Base-by-base conservation (phyloP, 768 basidiomycete genomes). In the Lentinula aciculospora region DNA sequence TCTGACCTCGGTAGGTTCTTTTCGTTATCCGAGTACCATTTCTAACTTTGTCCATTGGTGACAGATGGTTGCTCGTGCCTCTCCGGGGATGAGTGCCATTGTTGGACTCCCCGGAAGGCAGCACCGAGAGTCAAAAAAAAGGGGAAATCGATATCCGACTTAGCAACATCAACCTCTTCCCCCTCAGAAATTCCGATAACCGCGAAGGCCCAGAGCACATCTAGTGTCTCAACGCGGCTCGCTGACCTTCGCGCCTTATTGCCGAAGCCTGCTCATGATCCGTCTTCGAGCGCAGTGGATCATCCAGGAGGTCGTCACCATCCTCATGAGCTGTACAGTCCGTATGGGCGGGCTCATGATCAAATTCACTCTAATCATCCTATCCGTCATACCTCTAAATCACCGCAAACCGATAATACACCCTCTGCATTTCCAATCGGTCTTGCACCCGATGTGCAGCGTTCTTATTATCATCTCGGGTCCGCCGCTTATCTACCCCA, bases 241-340 rank as follows among this genome's bases (percentile, higher is more conserved):
- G 79, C 84, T 7, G 83, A 85, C 62, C 72, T 86, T 56, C 83
- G 88, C 6, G 85, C 87, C 2, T 84, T 90, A 19, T 81, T 88
- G 34, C 89, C 89, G 4, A 83, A 84, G 9, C 85, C 85, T 15
- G 61, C 74, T 17, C 82, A 83, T 61, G 69, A 78, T 60, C 79
- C 82, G 17, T 79, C 82, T 4, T 71, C 75, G 6, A 72, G 70
- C 51, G 69, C 74, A 51, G 76, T 79, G 54, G 71, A 69, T 17
- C 75, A 79, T 53, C 51, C 67, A 12, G 61, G 17, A 12, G 42
- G 62, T 55, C 79, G 80, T 48, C 79, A 79, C 64, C 79, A 84
- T 60, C 65, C 62, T 17, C 80, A 81, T 65, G 81, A 84, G 58
- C 71, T 76, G 58, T 88, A 76, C 66, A 85, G 83, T 54, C 89